phyloP scores from a whole-genome alignment of 352 stramenopile species.

The Phytophthora pini region DNA sequence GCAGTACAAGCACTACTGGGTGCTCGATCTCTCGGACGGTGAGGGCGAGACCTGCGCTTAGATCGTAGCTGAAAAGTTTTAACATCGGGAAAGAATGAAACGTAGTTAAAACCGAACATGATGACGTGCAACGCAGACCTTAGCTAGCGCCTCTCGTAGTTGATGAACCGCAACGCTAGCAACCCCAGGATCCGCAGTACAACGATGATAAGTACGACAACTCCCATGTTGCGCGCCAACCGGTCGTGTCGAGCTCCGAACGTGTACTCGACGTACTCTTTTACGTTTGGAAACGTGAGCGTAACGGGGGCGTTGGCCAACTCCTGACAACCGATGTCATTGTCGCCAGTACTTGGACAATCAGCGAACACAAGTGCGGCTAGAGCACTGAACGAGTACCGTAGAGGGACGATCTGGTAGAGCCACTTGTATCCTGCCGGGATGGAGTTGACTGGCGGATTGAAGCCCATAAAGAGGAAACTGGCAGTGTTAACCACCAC shows the following conservation, averaged over 20 bases:
- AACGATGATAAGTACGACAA: slow-evolving; percentile 49
- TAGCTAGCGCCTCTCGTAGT: slow-evolving; percentile 61
- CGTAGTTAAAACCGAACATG: slow-evolving; percentile 2
- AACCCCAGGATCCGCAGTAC: slow-evolving; percentile 51
- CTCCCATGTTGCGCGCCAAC: slow-evolving; percentile 41
- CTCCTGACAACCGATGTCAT: slow-evolving; percentile 36
- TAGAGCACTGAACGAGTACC: slow-evolving; percentile 55
- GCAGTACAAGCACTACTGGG: slow-evolving; percentile 46
- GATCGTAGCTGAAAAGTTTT: slow-evolving; percentile 4
- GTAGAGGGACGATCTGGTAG: slow-evolving; percentile 58
- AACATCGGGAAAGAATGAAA: slow-evolving; percentile 6
- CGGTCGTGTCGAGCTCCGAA: slow-evolving; percentile 52
- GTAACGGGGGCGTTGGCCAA: slow-evolving; percentile 37
- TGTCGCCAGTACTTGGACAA: slow-evolving; percentile 22
- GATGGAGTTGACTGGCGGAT: slow-evolving; percentile 60
- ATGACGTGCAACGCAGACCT: background rate
- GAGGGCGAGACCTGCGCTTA: slow-evolving; percentile 26
- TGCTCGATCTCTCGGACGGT: slow-evolving; percentile 33
- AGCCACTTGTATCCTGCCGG: slow-evolving; percentile 63
- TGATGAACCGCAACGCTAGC: slow-evolving; percentile 55
- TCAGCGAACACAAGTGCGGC: slow-evolving; percentile 49
- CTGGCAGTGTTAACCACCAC: slow-evolving; percentile 70
- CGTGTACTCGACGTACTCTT: slow-evolving; percentile 50
- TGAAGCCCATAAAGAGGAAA: slow-evolving; percentile 83
- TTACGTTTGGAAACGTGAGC: slow-evolving; percentile 41